A percentile compares a stretch with the other conserved stretches of the same genome.
phyloP scores from a whole-genome alignment of 352 stramenopile genomes.

The Pythium dissimile region DNA sequence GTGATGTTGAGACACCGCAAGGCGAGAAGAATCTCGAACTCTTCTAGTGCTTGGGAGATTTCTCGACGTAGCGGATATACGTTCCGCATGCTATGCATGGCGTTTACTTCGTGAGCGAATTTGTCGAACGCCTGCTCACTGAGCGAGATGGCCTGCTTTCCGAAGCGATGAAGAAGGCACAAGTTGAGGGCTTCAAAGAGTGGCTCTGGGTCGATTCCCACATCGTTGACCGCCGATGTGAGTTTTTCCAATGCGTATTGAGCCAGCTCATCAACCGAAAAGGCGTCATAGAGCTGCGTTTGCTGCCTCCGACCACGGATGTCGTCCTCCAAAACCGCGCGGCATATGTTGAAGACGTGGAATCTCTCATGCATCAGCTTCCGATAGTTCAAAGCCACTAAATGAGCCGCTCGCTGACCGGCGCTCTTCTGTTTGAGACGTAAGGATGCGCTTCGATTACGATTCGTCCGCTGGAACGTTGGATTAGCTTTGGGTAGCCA shows the following conservation, averaged over 20 bases:
- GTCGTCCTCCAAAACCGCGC: conserved; percentile 39
- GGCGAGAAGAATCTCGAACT: conserved; percentile 59
- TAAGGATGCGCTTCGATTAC: conserved; percentile 36
- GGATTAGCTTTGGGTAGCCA: conserved; percentile 60
- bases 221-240: conserved; percentile 64
- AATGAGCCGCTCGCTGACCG: conserved; percentile 38
- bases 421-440: conserved; percentile 32
- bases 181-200: conserved; percentile 69
- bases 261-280: conserved; percentile 38
- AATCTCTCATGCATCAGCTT: conserved; percentile 30
- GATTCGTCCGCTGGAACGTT: conserved; percentile 53
- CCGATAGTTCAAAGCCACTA: conserved; percentile 50
- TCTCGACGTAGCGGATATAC: conserved; percentile 55
- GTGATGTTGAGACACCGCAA: conserved; percentile 61
- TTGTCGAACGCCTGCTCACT: conserved; percentile 52
- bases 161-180: conserved; percentile 47
- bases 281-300: conserved; percentile 22
- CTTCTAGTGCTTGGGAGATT: conserved; percentile 63
- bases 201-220: conserved; percentile 57
- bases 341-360: conserved; percentile 43
- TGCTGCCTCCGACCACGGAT: conserved; percentile 28
- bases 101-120: conserved; percentile 51
- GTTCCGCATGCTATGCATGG: conserved; percentile 44
- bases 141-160: conserved; percentile 32
- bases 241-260: conserved; percentile 53